Conservation (phyloP, 768 basidiomycete species). For the Mrakia blollopis region DNA sequence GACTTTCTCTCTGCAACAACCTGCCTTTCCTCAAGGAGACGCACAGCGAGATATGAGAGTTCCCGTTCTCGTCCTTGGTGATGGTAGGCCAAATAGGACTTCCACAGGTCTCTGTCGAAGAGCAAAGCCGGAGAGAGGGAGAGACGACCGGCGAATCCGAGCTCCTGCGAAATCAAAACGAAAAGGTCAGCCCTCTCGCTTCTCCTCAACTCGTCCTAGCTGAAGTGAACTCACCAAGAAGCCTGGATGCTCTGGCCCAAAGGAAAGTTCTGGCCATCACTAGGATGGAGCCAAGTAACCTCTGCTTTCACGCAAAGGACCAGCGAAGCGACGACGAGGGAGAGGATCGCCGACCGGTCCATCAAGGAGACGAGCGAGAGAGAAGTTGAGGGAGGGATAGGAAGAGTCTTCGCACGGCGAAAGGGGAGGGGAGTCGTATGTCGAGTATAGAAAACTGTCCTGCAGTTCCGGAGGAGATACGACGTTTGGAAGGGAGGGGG, state of each 20-base stretch:
- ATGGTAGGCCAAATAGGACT: conserved; percentile 19
- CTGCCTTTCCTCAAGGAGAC: neutral
- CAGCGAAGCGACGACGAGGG: neutral
- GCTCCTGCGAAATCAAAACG: neutral
- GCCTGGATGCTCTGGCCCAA: neutral
- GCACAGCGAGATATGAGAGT: conserved; percentile 4
- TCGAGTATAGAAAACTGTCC: no score
- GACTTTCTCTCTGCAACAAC: neutral
- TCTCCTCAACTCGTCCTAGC: neutral
- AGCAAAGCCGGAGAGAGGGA: conserved; percentile 7
- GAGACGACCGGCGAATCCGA: conserved; percentile 8
- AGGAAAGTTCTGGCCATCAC: neutral
- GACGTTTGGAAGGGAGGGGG: no score
- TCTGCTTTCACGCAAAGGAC: neutral
- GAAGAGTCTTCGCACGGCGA: no score
- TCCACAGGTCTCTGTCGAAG: neutral
- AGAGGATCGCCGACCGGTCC: neutral
- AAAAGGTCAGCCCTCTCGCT: no score
- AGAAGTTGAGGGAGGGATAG: no score
- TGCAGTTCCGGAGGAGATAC: no score
- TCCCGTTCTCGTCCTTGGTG: conserved; percentile 1
- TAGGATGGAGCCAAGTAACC: conserved; percentile 1
- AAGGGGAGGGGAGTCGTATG: no score
- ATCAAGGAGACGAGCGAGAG: no score
- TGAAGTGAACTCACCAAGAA: neutral